Base-by-base conservation (phyloP, 2,329 filamentous ascomycete genomes). In the Malbranchea zuffiana region DNA sequence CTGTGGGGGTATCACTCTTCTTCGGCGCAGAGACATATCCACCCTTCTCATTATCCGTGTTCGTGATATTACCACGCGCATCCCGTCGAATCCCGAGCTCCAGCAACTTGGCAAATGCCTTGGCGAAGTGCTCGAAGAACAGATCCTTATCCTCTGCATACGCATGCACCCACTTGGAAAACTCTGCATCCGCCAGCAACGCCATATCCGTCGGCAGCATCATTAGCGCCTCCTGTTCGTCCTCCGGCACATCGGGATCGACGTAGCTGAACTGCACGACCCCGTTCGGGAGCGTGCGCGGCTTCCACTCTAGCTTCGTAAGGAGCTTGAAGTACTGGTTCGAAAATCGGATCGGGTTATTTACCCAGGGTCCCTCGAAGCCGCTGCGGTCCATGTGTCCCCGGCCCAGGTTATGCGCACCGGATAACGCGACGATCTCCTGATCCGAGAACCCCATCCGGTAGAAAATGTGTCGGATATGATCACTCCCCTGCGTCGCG, bases 121-220 rank as follows among this genome's bases (percentile, higher is more conserved):
- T 65, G 10, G 65, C 51, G 48, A 79, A 79, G 50, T 78, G 67
- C 30, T 64, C 63, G 47, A 76, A 79, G 60, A 79, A 78, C 29
- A 66, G 43, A 0, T 77, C 73, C 54, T 75, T 75, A 48, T 79
- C 72, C 33, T 66, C 58, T 3, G 74, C 73, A 49, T 78, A 79
- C 42, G 61, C 50, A 52, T 74, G 61, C 8, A 78, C 74, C 67
- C 69, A 78, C 5, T 58, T 57, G 12, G 60, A 52, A 51, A 80
- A 79, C 4, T 45, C 50, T 2, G 61, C 52, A 44, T 80, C 75
- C 1, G 64, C 60, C 3, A 69, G 56, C 25, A 79, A 60, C 3
- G 74, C 68, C 49, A 79, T 68, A 50, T 79, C 75, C 2, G 74
- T 77, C 0, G 75, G 75, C 50, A 79, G 51, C 75, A 79, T 79